Evolutionary conservation across 345 rosid species (phyloP).

Genomic region (Corchorus olitorius): DNA sequence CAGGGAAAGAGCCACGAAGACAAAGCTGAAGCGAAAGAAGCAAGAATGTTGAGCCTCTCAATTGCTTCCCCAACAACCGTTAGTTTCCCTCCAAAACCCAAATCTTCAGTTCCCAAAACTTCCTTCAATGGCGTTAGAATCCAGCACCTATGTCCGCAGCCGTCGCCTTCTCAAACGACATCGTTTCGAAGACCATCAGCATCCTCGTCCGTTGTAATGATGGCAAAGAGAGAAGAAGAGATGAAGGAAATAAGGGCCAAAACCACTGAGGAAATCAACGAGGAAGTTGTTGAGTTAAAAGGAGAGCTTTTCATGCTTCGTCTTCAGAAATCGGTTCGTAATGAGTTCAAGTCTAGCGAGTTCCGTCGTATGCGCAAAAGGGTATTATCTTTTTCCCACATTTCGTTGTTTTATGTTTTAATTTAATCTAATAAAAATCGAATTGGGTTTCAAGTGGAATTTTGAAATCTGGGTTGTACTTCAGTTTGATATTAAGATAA

Average conservation of each 20-base stretch:
- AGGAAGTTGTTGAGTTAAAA: conserved; percentile 82
- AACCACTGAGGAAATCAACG: conserved; percentile 75
- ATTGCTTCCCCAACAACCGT: conserved; percentile 45
- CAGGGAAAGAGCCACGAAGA: too few species aligned
- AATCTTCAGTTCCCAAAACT: conserved; percentile 36
- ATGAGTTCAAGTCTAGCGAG: conserved; percentile 92
- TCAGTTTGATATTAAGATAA: not conserved
- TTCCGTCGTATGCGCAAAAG: conserved; percentile 84
- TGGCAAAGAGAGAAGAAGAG: conserved; percentile 86
- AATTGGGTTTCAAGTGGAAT: not conserved
- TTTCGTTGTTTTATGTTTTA: not conserved
- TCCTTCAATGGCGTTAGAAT: conserved; percentile 56
- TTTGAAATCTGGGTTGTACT: not conserved
- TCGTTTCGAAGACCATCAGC: conserved; percentile 26
- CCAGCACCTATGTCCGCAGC: conserved; percentile 37
- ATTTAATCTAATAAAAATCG: not conserved
- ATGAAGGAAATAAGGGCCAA: conserved; percentile 71
- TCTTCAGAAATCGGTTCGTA: conserved; percentile 75
- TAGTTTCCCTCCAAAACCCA: conserved; percentile 39
- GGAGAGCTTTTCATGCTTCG: conserved; percentile 97
- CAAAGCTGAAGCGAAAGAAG: not conserved
- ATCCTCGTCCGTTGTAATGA: conserved; percentile 50
- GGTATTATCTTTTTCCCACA: conserved; percentile 39
- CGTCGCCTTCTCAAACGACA: conserved; percentile 24
- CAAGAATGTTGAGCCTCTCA: conserved; percentile 61